These are phyloP conservation scores for Parmelia sp. DNA, from an alignment of 495 filamentous ascomycete species.

Conservation along the genomic window DNA sequence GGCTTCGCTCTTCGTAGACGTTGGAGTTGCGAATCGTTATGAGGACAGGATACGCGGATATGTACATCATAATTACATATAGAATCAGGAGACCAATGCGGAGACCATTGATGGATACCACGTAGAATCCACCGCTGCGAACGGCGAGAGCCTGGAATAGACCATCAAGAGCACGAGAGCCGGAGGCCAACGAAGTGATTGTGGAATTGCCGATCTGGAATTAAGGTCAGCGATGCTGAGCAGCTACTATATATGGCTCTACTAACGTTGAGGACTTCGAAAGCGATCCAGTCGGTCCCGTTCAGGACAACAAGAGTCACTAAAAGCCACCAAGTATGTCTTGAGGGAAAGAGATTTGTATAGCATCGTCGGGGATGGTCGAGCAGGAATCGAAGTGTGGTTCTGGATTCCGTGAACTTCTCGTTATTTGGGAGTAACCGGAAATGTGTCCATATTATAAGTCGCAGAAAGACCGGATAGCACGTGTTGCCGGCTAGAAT, in stretches of 20 bases:
- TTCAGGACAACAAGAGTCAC: slow-evolving; percentile 68
- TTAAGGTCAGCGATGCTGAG: background rate
- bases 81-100: slow-evolving; percentile 69
- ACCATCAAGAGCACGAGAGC: slow-evolving; percentile 64
- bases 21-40: slow-evolving; percentile 59
- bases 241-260: background rate
- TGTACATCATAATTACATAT: slow-evolving; percentile 93
- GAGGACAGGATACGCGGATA: slow-evolving; percentile 57
- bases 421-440: slow-evolving; percentile 40
- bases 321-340: slow-evolving; percentile 75
- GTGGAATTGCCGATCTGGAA: slow-evolving; percentile 54
- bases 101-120: slow-evolving; percentile 64
- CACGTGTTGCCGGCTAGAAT: slow-evolving; percentile 82
- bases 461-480: slow-evolving; percentile 70
- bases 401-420: slow-evolving; percentile 42
- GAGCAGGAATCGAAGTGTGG: slow-evolving; percentile 69
- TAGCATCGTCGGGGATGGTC: slow-evolving; percentile 65
- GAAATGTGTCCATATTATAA: slow-evolving; percentile 64
- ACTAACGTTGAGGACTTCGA: slow-evolving; percentile 60
- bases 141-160: slow-evolving; percentile 81
- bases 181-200: slow-evolving; percentile 50
- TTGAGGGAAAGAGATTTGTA: slow-evolving; percentile 73
- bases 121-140: slow-evolving; percentile 76
- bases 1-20: slow-evolving; percentile 69
- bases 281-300: slow-evolving; percentile 72